These are phyloP conservation scores for Fusarium heterosporum DNA, from an alignment of 2,329 filamentous ascomycete genomes.

Conservation along the genomic window DNA sequence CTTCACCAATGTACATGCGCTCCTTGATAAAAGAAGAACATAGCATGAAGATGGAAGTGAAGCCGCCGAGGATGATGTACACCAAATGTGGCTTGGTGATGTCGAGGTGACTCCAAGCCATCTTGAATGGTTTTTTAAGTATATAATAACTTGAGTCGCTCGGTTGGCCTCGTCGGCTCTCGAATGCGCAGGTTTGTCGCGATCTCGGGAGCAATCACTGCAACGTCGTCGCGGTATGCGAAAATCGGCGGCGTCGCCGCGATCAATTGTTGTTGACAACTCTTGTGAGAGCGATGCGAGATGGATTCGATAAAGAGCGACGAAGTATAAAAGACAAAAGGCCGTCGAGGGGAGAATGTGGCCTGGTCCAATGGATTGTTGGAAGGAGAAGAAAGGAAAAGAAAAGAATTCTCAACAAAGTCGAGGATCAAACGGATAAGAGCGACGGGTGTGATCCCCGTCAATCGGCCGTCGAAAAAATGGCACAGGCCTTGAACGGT, in stretches of 20 bases:
- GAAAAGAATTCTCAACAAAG: conserved; percentile 28
- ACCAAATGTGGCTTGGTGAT: conserved; percentile 97
- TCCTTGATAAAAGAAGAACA: conserved; percentile 99
- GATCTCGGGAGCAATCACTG: conserved; percentile 29
- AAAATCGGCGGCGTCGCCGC: conserved; percentile 38
- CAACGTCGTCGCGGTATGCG: conserved; percentile 32
- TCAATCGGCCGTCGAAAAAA: conserved; percentile 34
- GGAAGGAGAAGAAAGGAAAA: conserved; percentile 10
- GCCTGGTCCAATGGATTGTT: conserved; percentile 9
- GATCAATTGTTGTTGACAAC: conserved; percentile 36
- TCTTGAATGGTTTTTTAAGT: conserved; percentile 50
- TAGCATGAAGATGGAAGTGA: conserved; percentile 98
- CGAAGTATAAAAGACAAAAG: conserved; percentile 5
- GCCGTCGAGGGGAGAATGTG: background rate
- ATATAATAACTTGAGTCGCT: conserved; percentile 17
- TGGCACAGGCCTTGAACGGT: conserved; percentile 42
- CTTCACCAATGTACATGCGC: conserved; percentile 97
- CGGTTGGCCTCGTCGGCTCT: conserved; percentile 15
- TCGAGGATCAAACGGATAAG: conserved; percentile 8
- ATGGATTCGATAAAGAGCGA: conserved; percentile 2
- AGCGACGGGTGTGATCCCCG: conserved; percentile 25
- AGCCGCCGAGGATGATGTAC: conserved; percentile 97
- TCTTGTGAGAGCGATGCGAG: conserved; percentile 14
- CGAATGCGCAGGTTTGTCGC: conserved; percentile 17
- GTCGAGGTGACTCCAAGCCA: conserved; percentile 84